Evolutionary conservation across 2,329 filamentous ascomycete genomes (phyloP).

Genomic region (Trichoderma arundinaceum): DNA sequence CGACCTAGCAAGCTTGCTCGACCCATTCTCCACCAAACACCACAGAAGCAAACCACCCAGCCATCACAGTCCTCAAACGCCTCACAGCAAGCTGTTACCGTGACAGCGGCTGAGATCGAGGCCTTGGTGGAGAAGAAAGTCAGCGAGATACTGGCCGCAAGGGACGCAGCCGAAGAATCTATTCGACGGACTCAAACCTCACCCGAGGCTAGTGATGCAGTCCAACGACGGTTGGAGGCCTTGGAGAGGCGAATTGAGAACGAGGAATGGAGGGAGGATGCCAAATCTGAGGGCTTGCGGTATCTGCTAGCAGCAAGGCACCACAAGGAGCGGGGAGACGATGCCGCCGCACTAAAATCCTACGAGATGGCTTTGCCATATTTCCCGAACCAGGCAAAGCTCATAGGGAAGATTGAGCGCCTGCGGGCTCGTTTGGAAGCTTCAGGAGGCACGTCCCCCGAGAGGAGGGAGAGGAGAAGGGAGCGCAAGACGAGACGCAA

Average conservation of each 20-base stretch:
- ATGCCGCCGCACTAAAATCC: constrained; percentile 78
- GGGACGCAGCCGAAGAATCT: constrained; percentile 57
- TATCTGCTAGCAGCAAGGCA: constrained; percentile 91
- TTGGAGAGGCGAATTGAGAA: constrained; percentile 83
- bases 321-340: constrained; percentile 82
- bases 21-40: constrained; percentile 37
- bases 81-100: constrained; percentile 48
- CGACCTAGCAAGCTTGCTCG: constrained; percentile 58
- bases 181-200: constrained; percentile 39
- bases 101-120: constrained; percentile 79
- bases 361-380: constrained; percentile 83
- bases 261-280: constrained; percentile 67
- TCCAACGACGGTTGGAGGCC: constrained; percentile 80
- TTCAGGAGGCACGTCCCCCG: constrained; percentile 32
- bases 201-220: constrained; percentile 71
- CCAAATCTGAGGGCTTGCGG: constrained; percentile 79
- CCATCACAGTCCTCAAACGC: constrained; percentile 31
- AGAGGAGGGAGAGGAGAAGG: constrained; percentile 36
- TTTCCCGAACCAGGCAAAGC: constrained; percentile 84
- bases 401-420: constrained; percentile 71
- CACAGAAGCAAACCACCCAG: constrained; percentile 29
- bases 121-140: constrained; percentile 92
- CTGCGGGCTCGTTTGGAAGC: constrained; percentile 59
- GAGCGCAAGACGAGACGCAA: constrained; percentile 32
- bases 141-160: constrained; percentile 83